phyloP scores from a whole-genome alignment of 2,329 filamentous ascomycete genomes.

The Lasiodiplodia sp. region DNA sequence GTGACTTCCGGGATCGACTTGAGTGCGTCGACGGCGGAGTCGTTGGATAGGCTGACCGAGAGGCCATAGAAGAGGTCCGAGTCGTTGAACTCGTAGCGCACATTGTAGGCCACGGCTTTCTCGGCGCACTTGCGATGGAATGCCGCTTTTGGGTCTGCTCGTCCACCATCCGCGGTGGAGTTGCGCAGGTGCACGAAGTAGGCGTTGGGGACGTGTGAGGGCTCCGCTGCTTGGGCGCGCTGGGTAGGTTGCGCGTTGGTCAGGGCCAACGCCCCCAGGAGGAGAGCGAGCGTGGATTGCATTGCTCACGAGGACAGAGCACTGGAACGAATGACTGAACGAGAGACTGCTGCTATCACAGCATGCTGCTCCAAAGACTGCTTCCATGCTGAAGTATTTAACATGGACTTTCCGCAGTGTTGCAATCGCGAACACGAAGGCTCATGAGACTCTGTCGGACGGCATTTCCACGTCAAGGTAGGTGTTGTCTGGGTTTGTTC shows the following conservation, averaged over 20 bases:
- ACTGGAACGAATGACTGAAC: conserved; percentile 2
- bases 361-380: too few relatives aligned
- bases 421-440: too few relatives aligned
- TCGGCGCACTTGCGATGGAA: conserved; percentile 8
- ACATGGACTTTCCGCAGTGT: background rate
- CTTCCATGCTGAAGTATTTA: background rate
- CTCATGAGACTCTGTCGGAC: background rate
- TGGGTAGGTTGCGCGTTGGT: background rate
- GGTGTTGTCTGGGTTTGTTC: background rate
- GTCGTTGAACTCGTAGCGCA: conserved; percentile 17
- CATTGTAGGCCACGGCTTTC: conserved; percentile 6
- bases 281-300: conserved; percentile 1
- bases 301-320: background rate
- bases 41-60: conserved; percentile 7
- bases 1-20: conserved; percentile 4
- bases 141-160: background rate
- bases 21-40: conserved; percentile 1
- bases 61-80: conserved; percentile 13
- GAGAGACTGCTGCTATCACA: background rate
- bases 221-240: background rate
- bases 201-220: background rate
- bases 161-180: background rate
- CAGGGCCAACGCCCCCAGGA: background rate
- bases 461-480: background rate
- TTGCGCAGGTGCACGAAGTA: conserved; percentile 8